Evolutionary conservation across 23 red algal genomes (phyloP), one percentile per base, ranked within the genome.

Genomic region (Gracilaria domingensis): DNA sequence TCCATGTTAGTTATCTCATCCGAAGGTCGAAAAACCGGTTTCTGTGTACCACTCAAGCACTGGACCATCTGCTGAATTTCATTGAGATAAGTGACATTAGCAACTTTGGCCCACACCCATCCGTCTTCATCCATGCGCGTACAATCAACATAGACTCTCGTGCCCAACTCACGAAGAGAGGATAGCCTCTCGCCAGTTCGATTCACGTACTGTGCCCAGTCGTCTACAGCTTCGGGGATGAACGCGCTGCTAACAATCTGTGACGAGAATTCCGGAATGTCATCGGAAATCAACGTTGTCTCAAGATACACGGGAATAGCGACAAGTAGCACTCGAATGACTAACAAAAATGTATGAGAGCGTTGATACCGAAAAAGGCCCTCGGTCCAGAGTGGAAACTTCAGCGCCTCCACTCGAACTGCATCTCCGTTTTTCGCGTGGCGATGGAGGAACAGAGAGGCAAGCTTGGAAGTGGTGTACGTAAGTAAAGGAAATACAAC

Each of bases 21-120:
- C n/a, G n/a, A 36, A 13, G 7, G 65, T 37, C 65, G 29, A 36
- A 12, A 70, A 4, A 70, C n/a, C 4, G 29, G 14, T 70, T 70
- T 13, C n/a, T 70, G 7, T 12, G 65, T 35, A 5, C 5, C 35
- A 70, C 65, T 36, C n/a, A 70, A 4, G 29, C 65, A 70, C 7
- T 29, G 65, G 3, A 70, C 36, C 4, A 5, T 4, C 12, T 36
- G 65, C 4, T 11, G 14, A 35, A 36, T 29, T 34, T 70, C 26
- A 9, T 4, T 13, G 5, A 70, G 11, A 39, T 70, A 70, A 4
- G 65, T 70, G 26, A 70, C 9, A 18, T 70, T 70, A 14, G 65
- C 65, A 34, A 70, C 65, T 70, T 18, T 70, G 4, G 65, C 65
- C 65, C 65, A 70, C 12, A 70, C 29, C 65, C 65, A 70, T 70